phyloP scores from a whole-genome alignment of 2,329 filamentous ascomycete genomes.

The Teratosphaeria epicoccoides region DNA sequence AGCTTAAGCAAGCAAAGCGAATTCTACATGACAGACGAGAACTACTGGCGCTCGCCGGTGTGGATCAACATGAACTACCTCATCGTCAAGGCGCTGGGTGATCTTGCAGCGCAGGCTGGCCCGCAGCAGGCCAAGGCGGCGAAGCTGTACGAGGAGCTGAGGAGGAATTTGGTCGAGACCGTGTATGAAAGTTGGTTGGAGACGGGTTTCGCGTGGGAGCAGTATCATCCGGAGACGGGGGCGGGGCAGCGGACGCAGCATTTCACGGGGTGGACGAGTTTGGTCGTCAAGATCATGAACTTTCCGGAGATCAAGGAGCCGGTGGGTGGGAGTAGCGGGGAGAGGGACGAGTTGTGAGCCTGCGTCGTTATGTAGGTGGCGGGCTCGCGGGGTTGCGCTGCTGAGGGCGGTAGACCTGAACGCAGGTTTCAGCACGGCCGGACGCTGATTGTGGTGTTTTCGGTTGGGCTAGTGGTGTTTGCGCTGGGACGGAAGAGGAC shows the following conservation, averaged over 20 bases:
- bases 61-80: slow-evolving; percentile 98
- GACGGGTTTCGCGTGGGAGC: slow-evolving; percentile 96
- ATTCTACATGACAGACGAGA: slow-evolving; percentile 82
- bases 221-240: slow-evolving; percentile 91
- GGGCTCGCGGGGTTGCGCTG: not conserved
- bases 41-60: slow-evolving; percentile 91
- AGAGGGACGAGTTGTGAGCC: slow-evolving; percentile 40
- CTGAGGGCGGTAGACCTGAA: not conserved
- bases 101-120: slow-evolving; percentile 52
- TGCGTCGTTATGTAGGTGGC: not conserved
- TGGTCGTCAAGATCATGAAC: slow-evolving; percentile 94
- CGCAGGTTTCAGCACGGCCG: not conserved
- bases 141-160: slow-evolving; percentile 65
- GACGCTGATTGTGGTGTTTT: not conserved
- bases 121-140: slow-evolving; percentile 58
- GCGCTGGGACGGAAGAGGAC: not conserved
- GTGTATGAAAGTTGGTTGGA: slow-evolving; percentile 79
- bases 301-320: slow-evolving; percentile 62
- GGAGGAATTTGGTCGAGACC: slow-evolving; percentile 77
- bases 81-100: slow-evolving; percentile 62
- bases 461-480: not conserved
- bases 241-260: slow-evolving; percentile 92
- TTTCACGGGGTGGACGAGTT: slow-evolving; percentile 97
- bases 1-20: slow-evolving; percentile 76
- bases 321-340: slow-evolving; percentile 12